Conservation (phyloP, 1,284 basidiomycete genomes). For the Puccinia coronata region DNA sequence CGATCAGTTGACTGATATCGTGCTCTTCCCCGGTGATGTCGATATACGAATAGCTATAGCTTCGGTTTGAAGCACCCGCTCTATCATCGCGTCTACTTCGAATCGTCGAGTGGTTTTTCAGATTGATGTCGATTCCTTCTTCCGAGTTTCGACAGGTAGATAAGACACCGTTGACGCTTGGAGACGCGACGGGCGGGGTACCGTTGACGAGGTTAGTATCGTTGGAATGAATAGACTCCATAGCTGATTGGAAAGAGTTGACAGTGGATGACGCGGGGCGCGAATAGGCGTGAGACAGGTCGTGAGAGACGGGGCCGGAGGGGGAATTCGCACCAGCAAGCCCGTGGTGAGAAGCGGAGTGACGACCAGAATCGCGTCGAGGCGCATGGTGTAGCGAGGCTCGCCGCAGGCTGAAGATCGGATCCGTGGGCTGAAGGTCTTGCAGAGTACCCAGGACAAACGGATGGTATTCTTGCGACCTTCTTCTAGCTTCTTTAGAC, state of each 20-base stretch:
- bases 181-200: not conserved
- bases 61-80: slow-evolving; percentile 60
- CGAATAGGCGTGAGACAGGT: slow-evolving; percentile 56
- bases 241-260: slow-evolving; percentile 59
- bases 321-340: slow-evolving; percentile 38
- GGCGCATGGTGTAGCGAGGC: slow-evolving; percentile 52
- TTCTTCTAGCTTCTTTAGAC: slow-evolving; percentile 71
- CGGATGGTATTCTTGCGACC: slow-evolving; percentile 75
- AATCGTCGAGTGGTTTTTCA: slow-evolving; percentile 80
- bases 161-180: not conserved
- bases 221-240: slow-evolving; percentile 82
- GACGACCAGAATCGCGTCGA: slow-evolving; percentile 29
- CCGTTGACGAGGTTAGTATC: slow-evolving; percentile 75
- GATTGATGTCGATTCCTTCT: slow-evolving; percentile 79
- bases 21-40: slow-evolving; percentile 75
- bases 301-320: not conserved
- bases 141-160: slow-evolving; percentile 78
- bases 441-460: slow-evolving; percentile 70
- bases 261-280: slow-evolving; percentile 56
- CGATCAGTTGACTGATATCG: slow-evolving; percentile 88
- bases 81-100: slow-evolving; percentile 66
- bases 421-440: slow-evolving; percentile 78
- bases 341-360: slow-evolving; percentile 51
- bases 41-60: slow-evolving; percentile 85
- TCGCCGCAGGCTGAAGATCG: slow-evolving; percentile 73